Evolutionary conservation across 2,329 filamentous ascomycete species (phyloP), one percentile per base, ranked within the genome.

Genomic region (Shiraia bambusicola): DNA sequence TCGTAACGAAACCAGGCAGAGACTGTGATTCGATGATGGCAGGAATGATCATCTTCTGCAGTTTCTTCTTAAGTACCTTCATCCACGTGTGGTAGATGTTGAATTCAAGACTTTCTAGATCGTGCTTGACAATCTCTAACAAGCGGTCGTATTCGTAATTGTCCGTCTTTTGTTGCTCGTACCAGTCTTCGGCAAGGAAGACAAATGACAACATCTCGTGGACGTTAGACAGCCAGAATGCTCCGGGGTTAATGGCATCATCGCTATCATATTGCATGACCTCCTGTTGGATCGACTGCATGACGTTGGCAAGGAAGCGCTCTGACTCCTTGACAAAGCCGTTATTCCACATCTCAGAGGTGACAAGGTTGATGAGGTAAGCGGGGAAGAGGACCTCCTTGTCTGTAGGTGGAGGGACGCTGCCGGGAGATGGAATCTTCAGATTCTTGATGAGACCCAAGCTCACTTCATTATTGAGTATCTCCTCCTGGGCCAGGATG

Each of bases 11-110:
- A 57, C 93, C 93, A 37, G 93, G 93, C 49, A 98, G 83, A 16
- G 93, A 97, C 71, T 98, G 93, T 34, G 92, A 97, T 71, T 98
- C 93, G 63, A 98, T 98, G 69, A 98, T 98, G 41, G 93, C 93
- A 1, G 93, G 93, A 38, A 98, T 95, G 63, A 98, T 94, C 93
- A 98, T 98, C 81, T 97, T 97, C 63, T 94, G 89, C 51, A 98
- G 80, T 76, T 95, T 95, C 83, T 96, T 96, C 81, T 98, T 98
- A 64, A 98, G 76, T 42, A 96, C 88, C 79, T 98, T 98, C 93
- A 98, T 98, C 93, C 93, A 98, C 17, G 93, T 98, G 73, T 98
- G 93, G 73, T 98, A 98, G 61, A 98, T 98, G 76, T 98, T 98
- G 78, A 98, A 98, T 73, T 98, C 93, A 51, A 98, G 78, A 71